Evolutionary conservation across 257 asterid genomes (phyloP), one percentile per base, ranked within the genome.

Genomic region (Voacanga thouarsii): DNA sequence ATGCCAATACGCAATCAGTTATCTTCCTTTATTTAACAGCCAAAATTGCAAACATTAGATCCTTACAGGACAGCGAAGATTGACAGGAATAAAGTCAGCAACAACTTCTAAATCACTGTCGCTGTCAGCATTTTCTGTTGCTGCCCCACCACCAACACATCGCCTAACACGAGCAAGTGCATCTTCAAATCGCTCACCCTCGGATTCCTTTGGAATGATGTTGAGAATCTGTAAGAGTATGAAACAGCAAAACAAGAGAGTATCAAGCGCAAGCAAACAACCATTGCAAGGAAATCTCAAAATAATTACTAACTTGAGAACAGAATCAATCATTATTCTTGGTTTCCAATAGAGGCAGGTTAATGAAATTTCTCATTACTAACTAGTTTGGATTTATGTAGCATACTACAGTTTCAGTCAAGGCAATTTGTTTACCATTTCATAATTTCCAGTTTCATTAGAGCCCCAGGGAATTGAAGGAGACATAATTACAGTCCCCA

Each of bases 91-190:
- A 80, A 53, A 94, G 81, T 94, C 99, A 82, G 99, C 97, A 82
- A 96, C 96, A 78, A 96, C 97, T 94, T 96, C 99, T 84, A 96
- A 83, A 83, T 96, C 99, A 77, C 97, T 92, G 89, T 96, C 98
- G 67, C 97, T 90, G 71, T 96, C 99, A 88, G 99, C 98, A 87
- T 91, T 90, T 88, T 93, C 97, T 57, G 94, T 88, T 75, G 89
- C 83, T 71, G 91, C 74, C 72, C 98, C 98, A 81, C 98, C 97
- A 84, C 99, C 97, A 84, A 82, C 83, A 78, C 86, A 85, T 61
- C 86, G 88, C 78, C 67, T 84, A 44, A 79, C 80, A 64, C 99
- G 98, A 83, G 92, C 87, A 75, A 96, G 85, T 51, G 99, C 97
- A 77, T 96, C 99, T 79, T 92, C 98, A 89, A 96, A 94, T 60